Conservation (phyloP, 208 protist genomes). For the Leptomonas pyrrhocoris region DNA sequence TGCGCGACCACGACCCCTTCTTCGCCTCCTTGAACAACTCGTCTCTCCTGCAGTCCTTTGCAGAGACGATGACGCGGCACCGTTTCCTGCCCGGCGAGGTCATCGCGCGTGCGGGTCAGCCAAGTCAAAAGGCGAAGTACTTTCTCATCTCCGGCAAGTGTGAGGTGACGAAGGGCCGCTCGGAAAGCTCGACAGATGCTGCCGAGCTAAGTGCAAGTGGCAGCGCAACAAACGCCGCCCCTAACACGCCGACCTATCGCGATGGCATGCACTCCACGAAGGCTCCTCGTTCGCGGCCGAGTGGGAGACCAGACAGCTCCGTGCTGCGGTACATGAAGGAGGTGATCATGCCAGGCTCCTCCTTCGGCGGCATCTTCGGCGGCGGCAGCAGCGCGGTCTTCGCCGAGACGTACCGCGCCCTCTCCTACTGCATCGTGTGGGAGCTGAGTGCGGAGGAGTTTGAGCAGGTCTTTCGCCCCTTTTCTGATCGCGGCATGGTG, state of each 20-base stretch:
- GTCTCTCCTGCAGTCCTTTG: constrained; percentile 64
- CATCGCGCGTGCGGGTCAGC: constrained; percentile 61
- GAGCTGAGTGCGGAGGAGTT: constrained; percentile 60
- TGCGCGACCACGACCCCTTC: constrained; percentile 59
- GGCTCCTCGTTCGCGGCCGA: not conserved
- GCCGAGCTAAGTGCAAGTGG: too few species aligned
- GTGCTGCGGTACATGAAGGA: constrained; percentile 10
- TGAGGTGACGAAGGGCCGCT: constrained; percentile 38
- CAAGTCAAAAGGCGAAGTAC: constrained; percentile 63
- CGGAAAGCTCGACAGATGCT: constrained; percentile 21
- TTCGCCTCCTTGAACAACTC: constrained; percentile 64
- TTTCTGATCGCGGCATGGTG: constrained; percentile 66
- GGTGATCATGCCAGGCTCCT: constrained; percentile 46
- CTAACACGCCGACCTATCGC: constrained; percentile 4
- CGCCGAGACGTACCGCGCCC: constrained; percentile 57
- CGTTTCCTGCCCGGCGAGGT: constrained; percentile 62
- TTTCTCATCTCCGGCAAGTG: constrained; percentile 86
- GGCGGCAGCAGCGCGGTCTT: constrained; percentile 58
- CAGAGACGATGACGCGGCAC: constrained; percentile 58
- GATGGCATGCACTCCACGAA: constrained; percentile 15
- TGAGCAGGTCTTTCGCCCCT: constrained; percentile 58
- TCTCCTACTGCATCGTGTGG: constrained; percentile 87
- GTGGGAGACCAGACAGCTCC: not conserved
- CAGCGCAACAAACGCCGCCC: not conserved
- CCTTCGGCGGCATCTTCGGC: constrained; percentile 84